Conservation (phyloP, 2,329 filamentous ascomycete species). For the Bipolaris victoriae region DNA sequence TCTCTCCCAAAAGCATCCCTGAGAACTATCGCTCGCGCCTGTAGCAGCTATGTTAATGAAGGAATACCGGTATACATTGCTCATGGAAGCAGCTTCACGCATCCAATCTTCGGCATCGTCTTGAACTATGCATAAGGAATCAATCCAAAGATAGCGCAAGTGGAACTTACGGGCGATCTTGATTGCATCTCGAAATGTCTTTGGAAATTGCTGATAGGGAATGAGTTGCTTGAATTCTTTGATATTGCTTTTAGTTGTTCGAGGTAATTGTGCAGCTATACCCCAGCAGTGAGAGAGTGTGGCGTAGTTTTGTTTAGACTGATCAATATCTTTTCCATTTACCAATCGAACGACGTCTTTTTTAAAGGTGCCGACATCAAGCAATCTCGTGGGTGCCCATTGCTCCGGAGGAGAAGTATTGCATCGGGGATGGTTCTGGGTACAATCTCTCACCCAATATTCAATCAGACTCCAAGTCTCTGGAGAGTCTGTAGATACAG, state of each 20-base stretch:
- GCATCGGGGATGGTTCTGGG: neutral
- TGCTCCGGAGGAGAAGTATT: neutral
- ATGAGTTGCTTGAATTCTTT: neutral
- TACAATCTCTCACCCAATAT: neutral
- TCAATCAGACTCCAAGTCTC: neutral
- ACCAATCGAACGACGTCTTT: neutral
- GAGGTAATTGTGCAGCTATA: neutral
- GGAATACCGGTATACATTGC: conserved; percentile 1
- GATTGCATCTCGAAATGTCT: conserved; percentile 1
- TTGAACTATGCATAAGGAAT: conserved; percentile 6
- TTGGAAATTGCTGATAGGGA: neutral
- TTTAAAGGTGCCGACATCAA: neutral
- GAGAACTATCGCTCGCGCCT: neutral
- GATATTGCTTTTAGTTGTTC: neutral
- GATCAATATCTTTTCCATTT: neutral
- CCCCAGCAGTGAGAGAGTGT: conserved; percentile 7
- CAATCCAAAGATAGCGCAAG: conserved; percentile 7
- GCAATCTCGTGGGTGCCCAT: neutral
- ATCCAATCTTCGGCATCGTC: neutral
- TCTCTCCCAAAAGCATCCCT: conserved; percentile 9
- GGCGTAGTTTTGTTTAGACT: neutral
- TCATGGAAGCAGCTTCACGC: neutral
- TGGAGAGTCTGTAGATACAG: conserved; percentile 1
- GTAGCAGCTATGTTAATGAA: conserved; percentile 10
- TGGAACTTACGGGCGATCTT: neutral